These are phyloP conservation scores for Favolaschia claudopus DNA, from an alignment of 768 basidiomycete genomes.

Conservation along the genomic window DNA sequence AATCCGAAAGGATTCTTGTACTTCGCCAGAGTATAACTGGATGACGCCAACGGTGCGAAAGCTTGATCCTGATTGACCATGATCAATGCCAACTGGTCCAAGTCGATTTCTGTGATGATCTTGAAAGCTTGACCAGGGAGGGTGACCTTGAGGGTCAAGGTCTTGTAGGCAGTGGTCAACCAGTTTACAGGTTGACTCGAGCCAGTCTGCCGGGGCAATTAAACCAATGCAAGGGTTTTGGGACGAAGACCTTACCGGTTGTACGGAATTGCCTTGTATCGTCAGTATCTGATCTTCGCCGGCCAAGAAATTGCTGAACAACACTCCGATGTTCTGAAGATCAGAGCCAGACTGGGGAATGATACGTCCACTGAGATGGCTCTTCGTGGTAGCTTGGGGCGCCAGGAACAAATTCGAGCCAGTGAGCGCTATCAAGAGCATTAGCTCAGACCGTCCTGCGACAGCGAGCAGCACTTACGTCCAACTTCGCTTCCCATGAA, in stretches of 20 bases:
- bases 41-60: conserved; percentile 67
- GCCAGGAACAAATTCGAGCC: conserved; percentile 58
- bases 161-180: conserved; percentile 76
- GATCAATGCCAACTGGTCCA: conserved; percentile 63
- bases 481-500: conserved; percentile 65
- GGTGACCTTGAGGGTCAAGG: conserved; percentile 64
- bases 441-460: neutral
- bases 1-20: conserved; percentile 84
- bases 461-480: conserved; percentile 56
- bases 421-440: conserved; percentile 53
- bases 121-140: conserved; percentile 68
- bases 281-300: conserved; percentile 69
- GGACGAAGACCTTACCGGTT: conserved; percentile 42
- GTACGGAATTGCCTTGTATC: conserved; percentile 66
- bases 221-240: neutral
- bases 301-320: conserved; percentile 73
- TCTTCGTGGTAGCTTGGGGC: conserved; percentile 52
- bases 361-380: conserved; percentile 70
- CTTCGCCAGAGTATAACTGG: conserved; percentile 58
- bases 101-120: conserved; percentile 69
- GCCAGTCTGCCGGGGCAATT: conserved; percentile 38
- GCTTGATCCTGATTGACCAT: conserved; percentile 60
- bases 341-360: conserved; percentile 65
- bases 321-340: conserved; percentile 59
- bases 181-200: conserved; percentile 60